A percentile compares a stretch with the other conserved stretches of the same genome.
These are phyloP conservation scores for Starmerella scarabaei DNA, from an alignment of 805 yeast genomes.

Conservation along the genomic window DNA sequence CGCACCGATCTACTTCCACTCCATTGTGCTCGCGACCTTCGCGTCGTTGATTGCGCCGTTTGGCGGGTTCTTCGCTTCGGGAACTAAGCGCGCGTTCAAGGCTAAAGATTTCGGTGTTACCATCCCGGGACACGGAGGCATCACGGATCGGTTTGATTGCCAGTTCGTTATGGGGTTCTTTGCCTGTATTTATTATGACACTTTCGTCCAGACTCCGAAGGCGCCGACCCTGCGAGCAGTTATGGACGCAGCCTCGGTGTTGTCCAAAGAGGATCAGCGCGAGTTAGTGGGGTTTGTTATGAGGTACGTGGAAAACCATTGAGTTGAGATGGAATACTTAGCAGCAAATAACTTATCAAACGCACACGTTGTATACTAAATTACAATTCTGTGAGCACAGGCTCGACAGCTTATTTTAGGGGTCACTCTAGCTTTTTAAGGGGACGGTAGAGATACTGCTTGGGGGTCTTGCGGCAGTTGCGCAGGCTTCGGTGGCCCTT, in stretches of 20 bases:
- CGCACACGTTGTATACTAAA: not conserved
- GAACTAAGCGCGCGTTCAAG: slow-evolving; percentile 91
- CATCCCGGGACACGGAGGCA: slow-evolving; percentile 98
- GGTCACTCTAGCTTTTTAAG: too few relatives aligned
- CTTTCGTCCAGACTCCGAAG: slow-evolving; percentile 58
- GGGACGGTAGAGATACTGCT: slow-evolving; percentile 61
- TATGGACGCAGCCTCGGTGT: slow-evolving; percentile 46
- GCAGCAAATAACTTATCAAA: not conserved
- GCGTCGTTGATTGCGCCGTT: slow-evolving; percentile 96
- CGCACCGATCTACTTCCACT: slow-evolving; percentile 85
- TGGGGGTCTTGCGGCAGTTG: slow-evolving; percentile 84
- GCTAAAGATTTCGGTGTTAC: slow-evolving; percentile 97
- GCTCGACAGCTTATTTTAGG: too few relatives aligned
- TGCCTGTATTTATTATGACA: slow-evolving; percentile 80
- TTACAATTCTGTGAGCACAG: too few relatives aligned
- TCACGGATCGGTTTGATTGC: slow-evolving; percentile 94
- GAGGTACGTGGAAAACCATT: not conserved
- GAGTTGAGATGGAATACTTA: not conserved
- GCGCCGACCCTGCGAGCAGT: slow-evolving; percentile 50
- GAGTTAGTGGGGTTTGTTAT: not conserved
- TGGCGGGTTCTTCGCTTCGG: slow-evolving; percentile 96
- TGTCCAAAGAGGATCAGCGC: slow-evolving; percentile 11
- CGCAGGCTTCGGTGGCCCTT: slow-evolving; percentile 70
- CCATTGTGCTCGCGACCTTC: slow-evolving; percentile 74
- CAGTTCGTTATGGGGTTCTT: slow-evolving; percentile 97